A percentile compares a stretch with the other conserved stretches of the same genome.
These are phyloP conservation scores for Syzygium jambos DNA, from an alignment of 345 rosid genomes.

Conservation along the genomic window DNA sequence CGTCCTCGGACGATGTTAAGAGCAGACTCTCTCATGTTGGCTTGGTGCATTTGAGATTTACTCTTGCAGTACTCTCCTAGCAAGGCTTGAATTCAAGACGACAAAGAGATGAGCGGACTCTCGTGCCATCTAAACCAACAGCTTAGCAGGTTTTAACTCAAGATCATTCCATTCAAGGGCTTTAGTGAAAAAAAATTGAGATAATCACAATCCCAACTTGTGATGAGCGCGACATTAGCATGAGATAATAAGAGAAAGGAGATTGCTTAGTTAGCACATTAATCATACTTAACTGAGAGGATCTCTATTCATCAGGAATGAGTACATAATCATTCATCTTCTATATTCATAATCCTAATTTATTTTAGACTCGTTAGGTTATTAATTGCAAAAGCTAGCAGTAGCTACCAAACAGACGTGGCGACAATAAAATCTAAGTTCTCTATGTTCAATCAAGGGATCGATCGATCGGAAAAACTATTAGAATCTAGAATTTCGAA, in stretches of 20 bases:
- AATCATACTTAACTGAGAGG: neutral
- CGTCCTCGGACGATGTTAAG: neutral
- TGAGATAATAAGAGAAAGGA: neutral
- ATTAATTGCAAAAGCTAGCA: neutral
- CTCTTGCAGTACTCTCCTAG: neutral
- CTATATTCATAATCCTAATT: neutral
- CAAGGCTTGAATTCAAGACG: neutral
- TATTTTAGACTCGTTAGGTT: neutral
- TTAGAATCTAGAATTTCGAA: neutral
- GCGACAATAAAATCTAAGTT: neutral
- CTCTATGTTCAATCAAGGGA: neutral
- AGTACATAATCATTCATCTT: neutral
- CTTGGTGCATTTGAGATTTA: neutral
- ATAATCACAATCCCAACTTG: neutral
- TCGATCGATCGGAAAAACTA: neutral
- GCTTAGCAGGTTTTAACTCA: neutral
- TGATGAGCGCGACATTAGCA: neutral
- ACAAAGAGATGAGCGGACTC: neutral
- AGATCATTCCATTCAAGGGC: neutral
- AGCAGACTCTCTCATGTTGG: neutral
- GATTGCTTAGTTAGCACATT: neutral
- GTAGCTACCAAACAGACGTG: neutral
- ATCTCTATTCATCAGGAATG: neutral
- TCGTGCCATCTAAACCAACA: neutral
- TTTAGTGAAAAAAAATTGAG: neutral